Conservation (phyloP, 2,329 filamentous ascomycete genomes). For the Metarhizium brunneum region DNA sequence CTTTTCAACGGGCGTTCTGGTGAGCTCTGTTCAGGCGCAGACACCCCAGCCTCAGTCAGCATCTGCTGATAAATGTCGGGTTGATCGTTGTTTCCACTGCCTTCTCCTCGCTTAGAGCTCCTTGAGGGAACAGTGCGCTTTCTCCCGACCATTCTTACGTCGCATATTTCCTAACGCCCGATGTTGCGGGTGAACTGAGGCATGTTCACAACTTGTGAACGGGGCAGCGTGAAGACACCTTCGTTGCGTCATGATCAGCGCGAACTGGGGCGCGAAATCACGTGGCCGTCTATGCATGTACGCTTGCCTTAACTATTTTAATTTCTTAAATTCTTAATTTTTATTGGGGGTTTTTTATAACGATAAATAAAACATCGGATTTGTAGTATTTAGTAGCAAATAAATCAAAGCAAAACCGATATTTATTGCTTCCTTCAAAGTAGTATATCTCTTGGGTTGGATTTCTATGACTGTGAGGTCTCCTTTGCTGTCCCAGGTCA, state of each 20-base stretch:
- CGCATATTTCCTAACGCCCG: not conserved
- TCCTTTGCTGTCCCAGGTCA: too few relatives aligned
- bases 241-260: slow-evolving; percentile 11
- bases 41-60: slow-evolving; percentile 39
- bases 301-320: too few relatives aligned
- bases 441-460: too few relatives aligned
- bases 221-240: not conserved
- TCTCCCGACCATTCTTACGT: slow-evolving; percentile 21
- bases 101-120: slow-evolving; percentile 10
- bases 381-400: too few relatives aligned
- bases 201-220: not conserved
- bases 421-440: too few relatives aligned
- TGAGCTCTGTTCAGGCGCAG: slow-evolving; percentile 13
- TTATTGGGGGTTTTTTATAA: too few relatives aligned
- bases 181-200: not conserved
- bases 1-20: slow-evolving; percentile 33
- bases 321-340: too few relatives aligned
- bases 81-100: slow-evolving; percentile 12
- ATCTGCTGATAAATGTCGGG: slow-evolving; percentile 38
- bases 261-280: slow-evolving; percentile 10
- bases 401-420: too few relatives aligned
- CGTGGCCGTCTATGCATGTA: slow-evolving; percentile 4
- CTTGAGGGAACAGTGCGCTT: slow-evolving; percentile 18
- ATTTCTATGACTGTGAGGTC: too few relatives aligned
- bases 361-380: too few relatives aligned